A percentile compares a stretch with the other conserved stretches of the same genome.
These are phyloP conservation scores for Wakefieldia striispora DNA, from an alignment of 768 basidiomycete species.

Conservation along the genomic window DNA sequence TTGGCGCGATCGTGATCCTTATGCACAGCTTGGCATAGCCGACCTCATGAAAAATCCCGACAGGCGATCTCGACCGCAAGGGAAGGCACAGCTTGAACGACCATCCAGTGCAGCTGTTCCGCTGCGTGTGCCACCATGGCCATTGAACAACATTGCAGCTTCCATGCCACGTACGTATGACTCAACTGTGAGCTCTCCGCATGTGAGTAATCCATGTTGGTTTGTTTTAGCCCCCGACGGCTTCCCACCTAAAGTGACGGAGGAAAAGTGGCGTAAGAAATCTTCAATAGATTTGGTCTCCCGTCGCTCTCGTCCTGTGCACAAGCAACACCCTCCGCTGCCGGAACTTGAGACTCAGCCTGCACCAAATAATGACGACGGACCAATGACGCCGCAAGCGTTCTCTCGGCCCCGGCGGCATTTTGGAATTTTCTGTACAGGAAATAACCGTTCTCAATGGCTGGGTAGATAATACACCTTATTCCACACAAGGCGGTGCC, in stretches of 20 bases:
- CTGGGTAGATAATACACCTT: conserved; percentile 6
- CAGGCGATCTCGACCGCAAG: conserved; percentile 13
- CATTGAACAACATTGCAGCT: conserved; percentile 20
- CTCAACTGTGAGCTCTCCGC: neutral
- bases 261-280: conserved; percentile 17
- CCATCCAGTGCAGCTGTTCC: conserved; percentile 9
- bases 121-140: conserved; percentile 24
- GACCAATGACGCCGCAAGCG: conserved; percentile 7
- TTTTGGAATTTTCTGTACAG: conserved; percentile 40
- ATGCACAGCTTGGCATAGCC: conserved; percentile 35
- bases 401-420: conserved; percentile 19
- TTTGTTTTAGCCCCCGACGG: conserved; percentile 38
- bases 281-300: conserved; percentile 1
- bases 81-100: conserved; percentile 17
- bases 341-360: conserved; percentile 10
- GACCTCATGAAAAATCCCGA: conserved; percentile 24
- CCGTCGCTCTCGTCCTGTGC: conserved; percentile 24
- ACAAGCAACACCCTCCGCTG: conserved; percentile 22
- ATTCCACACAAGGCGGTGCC: neutral
- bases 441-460: conserved; percentile 23
- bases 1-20: conserved; percentile 27
- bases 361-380: conserved; percentile 3
- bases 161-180: conserved; percentile 39
- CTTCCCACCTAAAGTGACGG: conserved; percentile 25
- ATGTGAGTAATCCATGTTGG: conserved; percentile 7